phyloP scores from a whole-genome alignment of 495 filamentous ascomycete genomes.

The Neurospora pannonica region DNA sequence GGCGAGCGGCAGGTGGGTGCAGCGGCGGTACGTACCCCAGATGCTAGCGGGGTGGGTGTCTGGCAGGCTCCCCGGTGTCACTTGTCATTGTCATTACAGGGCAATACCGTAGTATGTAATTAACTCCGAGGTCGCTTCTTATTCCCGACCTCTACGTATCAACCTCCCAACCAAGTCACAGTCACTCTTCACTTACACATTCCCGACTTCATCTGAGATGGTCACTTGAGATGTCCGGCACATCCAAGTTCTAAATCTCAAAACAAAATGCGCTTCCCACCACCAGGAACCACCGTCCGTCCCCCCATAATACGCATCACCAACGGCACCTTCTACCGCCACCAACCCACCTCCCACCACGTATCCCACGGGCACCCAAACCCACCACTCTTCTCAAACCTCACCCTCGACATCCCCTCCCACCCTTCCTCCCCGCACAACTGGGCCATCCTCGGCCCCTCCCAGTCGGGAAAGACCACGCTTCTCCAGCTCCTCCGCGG shows the following conservation, averaged over 20 bases:
- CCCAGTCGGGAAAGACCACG: slow-evolving; percentile 60
- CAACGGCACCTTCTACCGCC: slow-evolving; percentile 72
- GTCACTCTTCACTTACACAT: background rate
- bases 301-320: slow-evolving; percentile 61
- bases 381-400: slow-evolving; percentile 56
- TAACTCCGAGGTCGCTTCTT: background rate
- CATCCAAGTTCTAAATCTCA: background rate
- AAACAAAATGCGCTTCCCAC: slow-evolving; percentile 23
- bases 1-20: background rate
- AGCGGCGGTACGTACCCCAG: background rate
- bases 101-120: slow-evolving; percentile 1
- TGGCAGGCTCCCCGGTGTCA: background rate
- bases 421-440: slow-evolving; percentile 32
- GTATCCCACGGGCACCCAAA: slow-evolving; percentile 25
- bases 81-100: background rate
- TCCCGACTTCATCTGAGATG: slow-evolving; percentile 1
- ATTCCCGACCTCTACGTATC: background rate
- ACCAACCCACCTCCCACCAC: slow-evolving; percentile 48
- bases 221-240: slow-evolving; percentile 11
- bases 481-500: slow-evolving; percentile 69
- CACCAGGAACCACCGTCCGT: slow-evolving; percentile 6
- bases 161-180: background rate
- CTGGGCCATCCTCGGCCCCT: slow-evolving; percentile 71
- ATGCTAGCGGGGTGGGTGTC: background rate
- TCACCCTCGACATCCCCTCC: slow-evolving; percentile 59